A percentile compares a stretch with the other conserved stretches of the same genome.
phyloP scores from a whole-genome alignment of 139 green algal genomes.

The Micromonas pusilla region DNA sequence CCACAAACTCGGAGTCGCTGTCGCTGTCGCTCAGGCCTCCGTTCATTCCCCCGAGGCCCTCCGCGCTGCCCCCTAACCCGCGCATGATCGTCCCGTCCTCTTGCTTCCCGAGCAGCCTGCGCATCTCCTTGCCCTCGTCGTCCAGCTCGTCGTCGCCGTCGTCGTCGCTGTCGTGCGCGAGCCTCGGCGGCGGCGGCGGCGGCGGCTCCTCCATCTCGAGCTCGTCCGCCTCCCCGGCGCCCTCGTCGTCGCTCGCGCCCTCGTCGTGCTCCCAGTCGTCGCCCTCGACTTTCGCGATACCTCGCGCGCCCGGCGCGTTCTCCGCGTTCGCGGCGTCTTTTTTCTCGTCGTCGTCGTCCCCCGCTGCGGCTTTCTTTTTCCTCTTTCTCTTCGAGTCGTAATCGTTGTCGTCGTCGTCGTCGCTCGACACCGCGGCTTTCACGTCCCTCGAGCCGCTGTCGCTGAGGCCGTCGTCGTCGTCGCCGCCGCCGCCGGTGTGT shows the following conservation, averaged over 20 bases:
- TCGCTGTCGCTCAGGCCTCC: too few species aligned
- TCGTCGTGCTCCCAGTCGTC: neutral
- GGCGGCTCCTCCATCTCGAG: neutral
- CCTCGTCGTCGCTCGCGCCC: neutral
- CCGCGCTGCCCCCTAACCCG: neutral
- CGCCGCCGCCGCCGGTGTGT: neutral
- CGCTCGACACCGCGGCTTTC: neutral
- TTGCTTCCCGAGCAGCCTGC: neutral
- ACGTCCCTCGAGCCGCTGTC: neutral
- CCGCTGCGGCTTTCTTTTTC: neutral
- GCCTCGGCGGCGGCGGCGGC: neutral
- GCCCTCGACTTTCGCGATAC: neutral
- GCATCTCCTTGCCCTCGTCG: neutral
- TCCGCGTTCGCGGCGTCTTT: constrained; percentile 1
- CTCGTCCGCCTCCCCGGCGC: neutral
- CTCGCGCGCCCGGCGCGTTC: neutral
- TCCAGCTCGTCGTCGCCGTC: neutral
- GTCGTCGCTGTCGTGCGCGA: neutral
- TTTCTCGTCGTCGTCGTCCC: neutral
- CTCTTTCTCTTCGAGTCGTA: neutral
- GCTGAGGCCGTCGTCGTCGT: constrained; percentile 7
- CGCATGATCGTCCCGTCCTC: neutral
- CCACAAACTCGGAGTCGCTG: neutral
- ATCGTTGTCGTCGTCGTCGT: constrained; percentile 13
- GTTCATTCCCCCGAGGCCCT: too few species aligned